Base-by-base conservation (phyloP, 2,329 filamentous ascomycete genomes). In the Xylariaceae sp. region DNA sequence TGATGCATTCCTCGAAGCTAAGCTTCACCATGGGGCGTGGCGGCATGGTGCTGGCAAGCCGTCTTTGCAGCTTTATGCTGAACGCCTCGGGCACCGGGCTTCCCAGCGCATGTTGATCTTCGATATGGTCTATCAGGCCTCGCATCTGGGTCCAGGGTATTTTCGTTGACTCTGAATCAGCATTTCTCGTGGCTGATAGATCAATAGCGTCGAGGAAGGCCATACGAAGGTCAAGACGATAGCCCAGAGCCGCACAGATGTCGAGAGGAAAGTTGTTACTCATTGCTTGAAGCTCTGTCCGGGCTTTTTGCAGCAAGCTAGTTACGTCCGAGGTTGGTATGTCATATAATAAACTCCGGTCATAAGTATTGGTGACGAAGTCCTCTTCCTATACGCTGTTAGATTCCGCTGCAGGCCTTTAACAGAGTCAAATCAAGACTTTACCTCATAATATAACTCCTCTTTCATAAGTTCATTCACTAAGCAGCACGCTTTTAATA, bases 281-380 rank as follows among this genome's bases (percentile, higher is more conserved):
- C 27, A 61, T 35, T 2, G 72, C 64, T 0, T 72, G 64, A 40
- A 81, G 68, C 5, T 72, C 66, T 10, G 68, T 68, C n/a, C 70
- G 61, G 6, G 75, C 60, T 1, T 70, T 70, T 35, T 76, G 71
- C 0, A 90, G 64, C 56, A 83, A 74, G 7, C 75, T 71, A 35
- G 79, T 74, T 20, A 91, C 78, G n/a, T 81, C 77, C 4, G 78
- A 74, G 2, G 79, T 72, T 13, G 82, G 76, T 52, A 93, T 79
- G 11, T 80, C 74, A 21, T 85, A 83, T 6, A 97, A 79, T 1
- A 99, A 77, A 10, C 84, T 85, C 30, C 92, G 84, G 62, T 92
- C 88, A 69, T 94, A 97, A 0, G 92, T 89, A 70, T 96, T 92
- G 6, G 91, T 92, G 16, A 95, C 91, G 68, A 99, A 97, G 67